Evolutionary conservation across 2,329 filamentous ascomycete genomes (phyloP).

Genomic region (Beauveria bassiana): DNA sequence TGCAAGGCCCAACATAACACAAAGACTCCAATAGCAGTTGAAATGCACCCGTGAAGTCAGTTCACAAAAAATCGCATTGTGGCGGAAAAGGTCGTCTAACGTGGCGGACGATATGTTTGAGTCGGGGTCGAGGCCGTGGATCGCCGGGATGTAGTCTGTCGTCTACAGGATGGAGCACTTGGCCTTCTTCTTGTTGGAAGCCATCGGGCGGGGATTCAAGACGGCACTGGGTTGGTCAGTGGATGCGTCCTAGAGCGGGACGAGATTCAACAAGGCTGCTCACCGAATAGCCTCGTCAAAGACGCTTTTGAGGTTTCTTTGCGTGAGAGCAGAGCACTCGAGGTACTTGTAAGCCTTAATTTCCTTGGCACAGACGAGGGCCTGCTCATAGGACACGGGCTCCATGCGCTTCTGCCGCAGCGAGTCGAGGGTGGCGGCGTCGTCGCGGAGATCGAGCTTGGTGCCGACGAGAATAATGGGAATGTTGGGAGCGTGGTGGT

Average conservation of each 20-base stretch:
- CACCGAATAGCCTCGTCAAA: constrained; percentile 98
- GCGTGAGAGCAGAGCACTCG: constrained; percentile 93
- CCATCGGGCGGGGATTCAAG: constrained; percentile 56
- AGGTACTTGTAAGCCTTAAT: constrained; percentile 96
- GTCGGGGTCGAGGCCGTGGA: background rate
- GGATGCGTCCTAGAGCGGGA: too few relatives aligned
- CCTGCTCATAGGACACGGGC: constrained; percentile 92
- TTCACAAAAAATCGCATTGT: background rate
- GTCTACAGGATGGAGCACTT: constrained; percentile 64
- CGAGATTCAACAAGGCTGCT: constrained; percentile 24
- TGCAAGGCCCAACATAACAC: constrained; percentile 8
- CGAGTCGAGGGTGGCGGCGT: constrained; percentile 71
- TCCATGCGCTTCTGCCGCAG: constrained; percentile 91
- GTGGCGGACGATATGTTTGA: background rate
- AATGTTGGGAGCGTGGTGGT: constrained; percentile 90
- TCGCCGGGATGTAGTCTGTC: background rate
- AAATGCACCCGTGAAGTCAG: constrained; percentile 1
- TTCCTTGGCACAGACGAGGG: constrained; percentile 80
- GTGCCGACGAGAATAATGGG: constrained; percentile 96
- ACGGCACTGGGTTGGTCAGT: constrained; percentile 50
- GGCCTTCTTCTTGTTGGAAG: constrained; percentile 51
- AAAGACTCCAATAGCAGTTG: constrained; percentile 16
- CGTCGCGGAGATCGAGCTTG: constrained; percentile 91
- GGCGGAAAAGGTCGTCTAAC: background rate
- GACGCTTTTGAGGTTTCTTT: constrained; percentile 95